Base-by-base conservation (phyloP, 306 rosid genomes). In the Gleditsia sinensis region DNA sequence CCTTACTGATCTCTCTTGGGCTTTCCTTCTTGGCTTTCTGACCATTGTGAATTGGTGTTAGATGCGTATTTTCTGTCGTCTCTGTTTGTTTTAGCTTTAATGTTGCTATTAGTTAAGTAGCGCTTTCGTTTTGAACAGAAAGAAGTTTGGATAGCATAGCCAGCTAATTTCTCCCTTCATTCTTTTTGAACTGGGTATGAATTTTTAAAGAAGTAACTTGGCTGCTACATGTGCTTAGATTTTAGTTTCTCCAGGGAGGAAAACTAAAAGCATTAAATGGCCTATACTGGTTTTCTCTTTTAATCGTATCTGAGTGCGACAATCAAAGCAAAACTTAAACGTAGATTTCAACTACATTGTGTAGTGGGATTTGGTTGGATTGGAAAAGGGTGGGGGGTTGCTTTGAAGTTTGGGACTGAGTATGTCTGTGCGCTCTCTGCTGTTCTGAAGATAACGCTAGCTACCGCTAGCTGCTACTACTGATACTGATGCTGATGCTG, bases 1-100 rank as follows among this genome's bases (percentile, higher is more conserved):
- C 93, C 93, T 61, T 91, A 83, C 69, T 91, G 81, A 87, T 60
- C 3, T 36, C 3, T 36, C 25, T 3, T 12, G 39, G 16, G 55
- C 32, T 45, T 34, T 32, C 0, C 14, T 37, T 1, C 19, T 28
- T 6, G 14, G 3, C 55, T 24, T 56, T 2, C 40, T 57, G 36
- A 14, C 10, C 69, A 19, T 50, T 58, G 49, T 71, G 78, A 75
- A 81, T 75, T 34, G n/a, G 39, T 42, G 58, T 50, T n/a, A 33
- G 40, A 16, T 55, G 37, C 7, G 53, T 39, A 19, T 7, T 3
- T 7, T 21, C 2, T 6, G 0, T 16, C 16, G 34, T 74, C 43
- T 51, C 11, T 33, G 61, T 51, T 53, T 76, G 34, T 37, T 45
- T 69, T 63, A 62, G 55, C 25, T 8, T 39, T 39, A 17, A 62